Base-by-base conservation (phyloP, 176 grass and related monocot species). In the Zoysia japonica region DNA sequence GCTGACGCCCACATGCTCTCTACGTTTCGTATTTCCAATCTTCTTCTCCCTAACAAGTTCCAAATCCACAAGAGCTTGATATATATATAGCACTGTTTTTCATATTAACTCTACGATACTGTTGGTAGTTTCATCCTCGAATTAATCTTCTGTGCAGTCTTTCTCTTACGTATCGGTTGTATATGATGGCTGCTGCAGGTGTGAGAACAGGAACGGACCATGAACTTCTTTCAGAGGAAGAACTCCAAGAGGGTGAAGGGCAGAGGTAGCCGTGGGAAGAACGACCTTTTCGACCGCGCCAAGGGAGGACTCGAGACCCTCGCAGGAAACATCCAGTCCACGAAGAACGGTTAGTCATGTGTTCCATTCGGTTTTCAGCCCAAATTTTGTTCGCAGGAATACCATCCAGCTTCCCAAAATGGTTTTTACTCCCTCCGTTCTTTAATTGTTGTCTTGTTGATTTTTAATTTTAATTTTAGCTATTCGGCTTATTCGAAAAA, bases 201-300 rank as follows among this genome's bases (percentile, higher is more conserved):
- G 48, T 77, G 60, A 72, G 50, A 77, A 46, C 28, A 89, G 54
- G 66, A 81, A 47, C 16, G 37, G 37, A 61, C 9, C 72, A 36
- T 68, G 15, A 85, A 82, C 72, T 72, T 85, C 49, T 89, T 89
- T 51, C 87, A 85, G 78, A 85, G 78, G 61, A 89, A 72, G 73
- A 89, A 73, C 38, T 89, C 87, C 38, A 89, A 89, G 82, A 89
- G 77, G 81, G 78, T 47, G 37, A 89, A 85, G 67, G 55, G 19
- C 55, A 57, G 9, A 57, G 7, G 64, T 38, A 77, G 67, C 67
- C 82, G 38, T 11, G 72, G 78, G 78, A 89, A 89, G 62, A 85
- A 61, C 10, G 63, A 79, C 46, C 40, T 89, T 9, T 71, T 91
- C 6, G 51, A 69, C 8, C 77, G 81, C 67, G 67, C 89, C 67